A percentile compares a stretch with the other conserved stretches of the same genome.
These are phyloP conservation scores for Cardamine occulta DNA, from an alignment of 345 rosid species.

Conservation along the genomic window DNA sequence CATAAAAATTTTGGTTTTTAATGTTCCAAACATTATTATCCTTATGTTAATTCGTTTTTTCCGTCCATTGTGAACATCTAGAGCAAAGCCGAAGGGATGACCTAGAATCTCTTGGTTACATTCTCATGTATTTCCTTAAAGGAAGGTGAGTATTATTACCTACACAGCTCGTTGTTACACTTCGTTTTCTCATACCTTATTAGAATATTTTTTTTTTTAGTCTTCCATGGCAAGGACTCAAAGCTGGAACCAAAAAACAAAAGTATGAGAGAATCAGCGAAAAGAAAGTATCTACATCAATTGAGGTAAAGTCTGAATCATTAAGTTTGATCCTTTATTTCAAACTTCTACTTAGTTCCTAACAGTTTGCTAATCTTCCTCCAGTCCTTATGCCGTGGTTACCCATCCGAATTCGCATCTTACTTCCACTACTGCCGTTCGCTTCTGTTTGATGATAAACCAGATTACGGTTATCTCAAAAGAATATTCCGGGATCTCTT, in stretches of 20 bases:
- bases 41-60: background rate
- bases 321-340: slow-evolving; percentile 10
- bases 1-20: background rate
- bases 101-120: slow-evolving; percentile 96
- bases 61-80: slow-evolving; percentile 26
- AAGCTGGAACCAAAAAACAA: slow-evolving; percentile 97
- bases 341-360: background rate
- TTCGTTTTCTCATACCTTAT: slow-evolving; percentile 15
- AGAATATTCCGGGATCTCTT: slow-evolving; percentile 94
- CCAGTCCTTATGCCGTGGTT: slow-evolving; percentile 89
- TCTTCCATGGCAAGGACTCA: slow-evolving; percentile 99
- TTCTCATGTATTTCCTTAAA: slow-evolving; percentile 89
- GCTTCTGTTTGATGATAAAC: slow-evolving; percentile 90
- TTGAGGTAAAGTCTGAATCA: slow-evolving; percentile 49
- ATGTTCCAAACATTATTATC: background rate
- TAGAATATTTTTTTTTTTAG: slow-evolving; percentile 43
- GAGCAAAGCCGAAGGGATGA: slow-evolving; percentile 99
- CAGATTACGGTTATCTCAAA: slow-evolving; percentile 92
- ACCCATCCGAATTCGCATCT: slow-evolving; percentile 96
- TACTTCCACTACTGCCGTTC: slow-evolving; percentile 97
- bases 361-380: slow-evolving; percentile 32
- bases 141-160: slow-evolving; percentile 71
- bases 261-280: slow-evolving; percentile 97
- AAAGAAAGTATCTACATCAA: slow-evolving; percentile 91
- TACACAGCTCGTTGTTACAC: background rate